Percentiles rank a stretch among this genome's conserved stretches.
Evolutionary conservation across 495 filamentous ascomycete species (phyloP).

Genomic region (Xylaria palmicola): DNA sequence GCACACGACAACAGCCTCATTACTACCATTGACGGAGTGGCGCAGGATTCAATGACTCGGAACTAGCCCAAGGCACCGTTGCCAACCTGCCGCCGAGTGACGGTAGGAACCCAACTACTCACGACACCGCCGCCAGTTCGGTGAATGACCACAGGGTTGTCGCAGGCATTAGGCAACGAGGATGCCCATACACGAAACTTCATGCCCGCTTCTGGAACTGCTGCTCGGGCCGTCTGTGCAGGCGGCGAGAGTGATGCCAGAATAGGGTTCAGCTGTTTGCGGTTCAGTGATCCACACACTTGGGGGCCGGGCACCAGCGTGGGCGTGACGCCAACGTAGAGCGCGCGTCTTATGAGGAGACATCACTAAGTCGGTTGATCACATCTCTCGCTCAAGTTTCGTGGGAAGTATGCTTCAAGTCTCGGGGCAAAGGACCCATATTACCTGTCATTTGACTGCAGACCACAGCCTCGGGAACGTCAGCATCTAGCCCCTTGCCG

Average conservation of each 20-base stretch:
- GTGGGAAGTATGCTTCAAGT: neutral
- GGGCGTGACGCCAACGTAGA: too few species aligned
- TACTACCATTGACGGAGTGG: conserved; percentile 47
- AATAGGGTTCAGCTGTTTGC: conserved; percentile 52
- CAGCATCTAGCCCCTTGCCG: conserved; percentile 55
- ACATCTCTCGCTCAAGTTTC: neutral
- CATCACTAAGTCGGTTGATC: conserved; percentile 48
- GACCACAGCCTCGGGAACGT: conserved; percentile 56
- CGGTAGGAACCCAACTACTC: conserved; percentile 37
- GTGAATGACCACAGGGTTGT: conserved; percentile 39
- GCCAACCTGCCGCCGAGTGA: conserved; percentile 45
- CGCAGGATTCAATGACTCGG: conserved; percentile 30
- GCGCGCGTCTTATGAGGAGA: conserved; percentile 45
- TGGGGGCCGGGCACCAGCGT: conserved; percentile 52
- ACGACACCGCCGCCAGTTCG: conserved; percentile 36
- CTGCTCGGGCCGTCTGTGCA: conserved; percentile 52
- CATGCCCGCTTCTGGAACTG: conserved; percentile 46
- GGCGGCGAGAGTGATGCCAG: conserved; percentile 35
- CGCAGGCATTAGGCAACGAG: conserved; percentile 42
- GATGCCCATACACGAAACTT: conserved; percentile 26
- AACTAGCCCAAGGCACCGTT: conserved; percentile 29
- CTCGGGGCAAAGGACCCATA: neutral
- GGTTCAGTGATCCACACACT: conserved; percentile 51
- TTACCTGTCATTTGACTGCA: conserved; percentile 28
- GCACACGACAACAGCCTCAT: conserved; percentile 46